Evolutionary conservation across 768 basidiomycete genomes (phyloP).

Genomic region (Suillus placidus): DNA sequence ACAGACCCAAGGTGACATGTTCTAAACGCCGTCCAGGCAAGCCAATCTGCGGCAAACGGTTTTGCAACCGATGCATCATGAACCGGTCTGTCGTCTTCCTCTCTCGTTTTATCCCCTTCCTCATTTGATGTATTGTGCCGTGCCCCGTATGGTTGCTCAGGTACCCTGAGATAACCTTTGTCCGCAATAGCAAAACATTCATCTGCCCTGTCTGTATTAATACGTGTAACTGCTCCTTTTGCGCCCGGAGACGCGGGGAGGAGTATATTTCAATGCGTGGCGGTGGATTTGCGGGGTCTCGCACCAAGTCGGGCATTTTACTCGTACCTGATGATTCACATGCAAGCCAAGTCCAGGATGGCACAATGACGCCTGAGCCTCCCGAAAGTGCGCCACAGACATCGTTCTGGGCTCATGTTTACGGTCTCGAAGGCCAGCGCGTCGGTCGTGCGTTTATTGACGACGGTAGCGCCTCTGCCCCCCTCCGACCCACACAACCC

Average conservation of each 20-base stretch:
- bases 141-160: slow-evolving; percentile 21
- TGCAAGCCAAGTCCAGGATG: not conserved
- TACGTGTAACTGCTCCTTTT: slow-evolving; percentile 52
- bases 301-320: slow-evolving; percentile 26
- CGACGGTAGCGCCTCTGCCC: not conserved
- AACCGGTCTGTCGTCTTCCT: slow-evolving; percentile 30
- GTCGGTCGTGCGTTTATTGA: slow-evolving; percentile 28
- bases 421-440: slow-evolving; percentile 31
- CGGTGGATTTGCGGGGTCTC: slow-evolving; percentile 24
- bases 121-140: not conserved
- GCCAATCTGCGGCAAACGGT: slow-evolving; percentile 34
- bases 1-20: slow-evolving; percentile 41
- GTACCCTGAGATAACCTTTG: slow-evolving; percentile 43
- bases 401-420: slow-evolving; percentile 39
- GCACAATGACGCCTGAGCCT: slow-evolving; percentile 11
- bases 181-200: slow-evolving; percentile 32
- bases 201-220: slow-evolving; percentile 48
- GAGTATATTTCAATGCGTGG: slow-evolving; percentile 40
- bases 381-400: slow-evolving; percentile 6
- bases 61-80: slow-evolving; percentile 38
- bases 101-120: slow-evolving; percentile 1
- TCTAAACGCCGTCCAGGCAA: slow-evolving; percentile 22
- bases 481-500: not conserved
- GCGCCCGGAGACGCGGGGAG: slow-evolving; percentile 49
- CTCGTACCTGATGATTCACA: slow-evolving; percentile 24